phyloP scores from a whole-genome alignment of 225 moss, liverwort and hornwort genomes.

The Takakia lepidozioides region DNA sequence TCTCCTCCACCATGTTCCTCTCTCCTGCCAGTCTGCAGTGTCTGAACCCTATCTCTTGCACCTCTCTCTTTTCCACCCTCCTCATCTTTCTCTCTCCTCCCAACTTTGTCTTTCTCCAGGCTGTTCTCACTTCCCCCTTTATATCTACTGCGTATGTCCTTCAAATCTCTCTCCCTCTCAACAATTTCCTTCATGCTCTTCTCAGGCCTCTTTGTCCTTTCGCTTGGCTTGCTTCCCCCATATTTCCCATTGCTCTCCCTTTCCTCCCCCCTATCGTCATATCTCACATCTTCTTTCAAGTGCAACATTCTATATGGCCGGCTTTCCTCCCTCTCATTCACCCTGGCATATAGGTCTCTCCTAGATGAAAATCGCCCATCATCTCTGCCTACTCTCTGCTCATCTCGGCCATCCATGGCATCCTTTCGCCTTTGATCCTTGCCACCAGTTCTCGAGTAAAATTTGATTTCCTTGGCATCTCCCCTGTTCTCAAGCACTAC shows the following conservation, averaged over 20 bases:
- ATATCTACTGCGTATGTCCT: constrained; percentile 26
- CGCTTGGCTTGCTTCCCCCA: constrained; percentile 23
- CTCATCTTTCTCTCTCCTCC: constrained; percentile 19
- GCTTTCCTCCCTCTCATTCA: constrained; percentile 36
- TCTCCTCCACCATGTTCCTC: constrained; percentile 7
- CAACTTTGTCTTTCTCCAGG: constrained; percentile 23
- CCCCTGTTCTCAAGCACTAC: constrained; percentile 42
- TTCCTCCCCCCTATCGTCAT: constrained; percentile 35
- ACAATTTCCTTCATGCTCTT: constrained; percentile 87
- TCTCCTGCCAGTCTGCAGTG: neutral
- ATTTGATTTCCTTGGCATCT: constrained; percentile 43
- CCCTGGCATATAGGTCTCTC: constrained; percentile 38
- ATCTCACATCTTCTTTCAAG: constrained; percentile 27
- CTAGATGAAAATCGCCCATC: constrained; percentile 23
- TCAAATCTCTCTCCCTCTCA: constrained; percentile 39
- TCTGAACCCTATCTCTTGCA: constrained; percentile 19
- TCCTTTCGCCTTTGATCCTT: constrained; percentile 45
- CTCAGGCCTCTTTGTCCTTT: constrained; percentile 48
- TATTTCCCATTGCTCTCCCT: constrained; percentile 27
- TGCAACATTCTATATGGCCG: constrained; percentile 27
- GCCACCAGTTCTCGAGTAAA: constrained; percentile 33
- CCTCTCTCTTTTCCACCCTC: constrained; percentile 35
- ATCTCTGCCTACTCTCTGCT: constrained; percentile 20
- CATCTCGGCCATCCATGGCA: constrained; percentile 19
- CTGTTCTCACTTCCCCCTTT: constrained; percentile 31